Conservation (phyloP, 2,329 filamentous ascomycete species). For the Drechslera avenae region DNA sequence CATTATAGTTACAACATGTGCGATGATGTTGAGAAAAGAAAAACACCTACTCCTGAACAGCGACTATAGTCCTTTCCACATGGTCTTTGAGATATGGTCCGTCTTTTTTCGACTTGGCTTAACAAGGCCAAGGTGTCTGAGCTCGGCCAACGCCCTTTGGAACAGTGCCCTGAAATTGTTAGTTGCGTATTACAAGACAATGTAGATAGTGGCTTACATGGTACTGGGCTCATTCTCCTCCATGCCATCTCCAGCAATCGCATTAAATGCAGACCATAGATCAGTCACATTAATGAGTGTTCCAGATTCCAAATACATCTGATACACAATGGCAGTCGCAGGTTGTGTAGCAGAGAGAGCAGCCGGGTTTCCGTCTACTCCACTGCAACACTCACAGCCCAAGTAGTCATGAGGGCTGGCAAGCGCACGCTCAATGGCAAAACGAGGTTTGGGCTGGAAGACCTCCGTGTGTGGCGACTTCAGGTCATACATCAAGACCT, state of each 20-base stretch:
- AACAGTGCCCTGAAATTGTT: constrained; percentile 66
- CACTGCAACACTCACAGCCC: constrained; percentile 69
- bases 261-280: constrained; percentile 76
- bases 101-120: constrained; percentile 89
- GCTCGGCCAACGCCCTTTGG: constrained; percentile 82
- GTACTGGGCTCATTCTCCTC: constrained; percentile 56
- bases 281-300: constrained; percentile 79
- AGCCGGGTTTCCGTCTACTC: constrained; percentile 44
- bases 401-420: constrained; percentile 77
- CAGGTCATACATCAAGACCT: constrained; percentile 77
- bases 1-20: constrained; percentile 12
- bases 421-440: constrained; percentile 73
- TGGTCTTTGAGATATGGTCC: constrained; percentile 86
- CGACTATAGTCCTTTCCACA: constrained; percentile 72
- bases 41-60: not conserved
- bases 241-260: constrained; percentile 61
- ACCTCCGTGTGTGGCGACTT: constrained; percentile 72
- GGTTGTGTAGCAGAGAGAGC: constrained; percentile 67
- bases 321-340: constrained; percentile 74
- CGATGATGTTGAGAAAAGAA: constrained; percentile 8
- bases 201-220: constrained; percentile 41
- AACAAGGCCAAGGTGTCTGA: constrained; percentile 84
- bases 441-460: constrained; percentile 74
- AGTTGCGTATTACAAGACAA: constrained; percentile 4
- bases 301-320: constrained; percentile 78